Base-by-base conservation (phyloP, 1,139 yeast genomes). In the Geotrichum armillariae region DNA sequence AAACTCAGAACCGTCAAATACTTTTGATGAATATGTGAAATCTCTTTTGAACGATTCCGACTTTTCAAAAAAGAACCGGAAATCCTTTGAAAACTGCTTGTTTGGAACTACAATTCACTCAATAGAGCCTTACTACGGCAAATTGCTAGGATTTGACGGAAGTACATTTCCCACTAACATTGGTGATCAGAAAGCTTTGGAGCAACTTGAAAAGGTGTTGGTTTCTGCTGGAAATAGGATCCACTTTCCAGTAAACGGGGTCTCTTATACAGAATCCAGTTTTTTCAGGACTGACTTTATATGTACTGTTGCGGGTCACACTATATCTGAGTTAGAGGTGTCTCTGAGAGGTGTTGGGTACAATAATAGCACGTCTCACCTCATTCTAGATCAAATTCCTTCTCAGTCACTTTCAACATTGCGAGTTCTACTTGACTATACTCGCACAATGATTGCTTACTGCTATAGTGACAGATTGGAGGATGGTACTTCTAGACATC, bases 301-400 rank as follows among this genome's bases (percentile, higher is more conserved):
- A 20, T 32, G 23, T 23, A 21, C 22, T n/a, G 21, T 16, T 11
- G 41, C 37, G 41, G 34, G 17, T 20, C 17, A 25, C 22, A 78
- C 87, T 0, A 78, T 87, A 27, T 79, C 79, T 52, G 77, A 86
- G 0, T 64, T 77, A 11, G 96, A 88, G 60, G 81, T 86, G 8
- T 71, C 85, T 0, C 66, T 85, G 22, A 73, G 96, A 53, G 94
- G 94, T 2, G 56, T 62, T 25, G 47, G 38, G 14, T 65, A 76
- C 9, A 58, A 31, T 21, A 32, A 37, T 14, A 67, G 69, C 42
- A 56, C 62, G 40, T 65, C 66, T 1, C 70, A 72, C 0, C 59
- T 82, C 14, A 64, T 86, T 0, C 67, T 81, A 4, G 72, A 73
- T 42, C 89, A 85, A 57, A 60, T 88, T 2, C 77, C 89, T 0